Conservation (phyloP, 1,284 basidiomycete species). For the Rhodofomes roseus region DNA sequence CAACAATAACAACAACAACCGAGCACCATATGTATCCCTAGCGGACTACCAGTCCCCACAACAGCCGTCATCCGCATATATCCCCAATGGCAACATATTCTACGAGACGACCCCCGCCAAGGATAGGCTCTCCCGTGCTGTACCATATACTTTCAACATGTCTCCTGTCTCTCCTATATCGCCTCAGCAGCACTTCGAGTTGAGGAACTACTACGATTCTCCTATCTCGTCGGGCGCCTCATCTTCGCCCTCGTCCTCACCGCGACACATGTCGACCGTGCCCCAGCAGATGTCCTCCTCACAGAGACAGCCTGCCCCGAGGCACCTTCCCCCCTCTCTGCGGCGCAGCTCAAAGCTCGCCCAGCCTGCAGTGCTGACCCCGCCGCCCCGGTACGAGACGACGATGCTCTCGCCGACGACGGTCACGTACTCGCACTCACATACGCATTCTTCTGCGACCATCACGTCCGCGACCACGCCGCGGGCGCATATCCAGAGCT, state of each 20-base stretch:
- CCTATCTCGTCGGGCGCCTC: background rate
- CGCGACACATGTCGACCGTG: background rate
- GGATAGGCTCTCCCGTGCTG: conserved; percentile 17
- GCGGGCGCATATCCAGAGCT: conserved; percentile 21
- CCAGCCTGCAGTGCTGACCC: background rate
- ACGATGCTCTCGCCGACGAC: conserved; percentile 5
- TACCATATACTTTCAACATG: conserved; percentile 12
- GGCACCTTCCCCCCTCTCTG: conserved; percentile 9
- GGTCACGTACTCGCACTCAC: conserved; percentile 25
- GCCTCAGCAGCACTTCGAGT: background rate
- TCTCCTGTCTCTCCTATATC: conserved; percentile 14
- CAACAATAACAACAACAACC: background rate
- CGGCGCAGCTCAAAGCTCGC: conserved; percentile 7
- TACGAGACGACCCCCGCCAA: conserved; percentile 27
- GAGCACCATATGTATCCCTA: conserved; percentile 19
- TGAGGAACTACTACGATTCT: background rate
- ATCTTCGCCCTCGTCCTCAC: conserved; percentile 1
- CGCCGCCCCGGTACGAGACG: conserved; percentile 4
- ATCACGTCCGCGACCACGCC: conserved; percentile 26
- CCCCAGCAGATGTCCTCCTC: conserved; percentile 1
- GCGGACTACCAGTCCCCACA: conserved; percentile 16
- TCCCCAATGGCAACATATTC: conserved; percentile 21
- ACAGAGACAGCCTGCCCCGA: conserved; percentile 7
- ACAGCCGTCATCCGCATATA: conserved; percentile 13
- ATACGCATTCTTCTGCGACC: conserved; percentile 32